phyloP scores from a whole-genome alignment of 2,329 filamentous ascomycete genomes.

The Domatiomyces catenatus region DNA sequence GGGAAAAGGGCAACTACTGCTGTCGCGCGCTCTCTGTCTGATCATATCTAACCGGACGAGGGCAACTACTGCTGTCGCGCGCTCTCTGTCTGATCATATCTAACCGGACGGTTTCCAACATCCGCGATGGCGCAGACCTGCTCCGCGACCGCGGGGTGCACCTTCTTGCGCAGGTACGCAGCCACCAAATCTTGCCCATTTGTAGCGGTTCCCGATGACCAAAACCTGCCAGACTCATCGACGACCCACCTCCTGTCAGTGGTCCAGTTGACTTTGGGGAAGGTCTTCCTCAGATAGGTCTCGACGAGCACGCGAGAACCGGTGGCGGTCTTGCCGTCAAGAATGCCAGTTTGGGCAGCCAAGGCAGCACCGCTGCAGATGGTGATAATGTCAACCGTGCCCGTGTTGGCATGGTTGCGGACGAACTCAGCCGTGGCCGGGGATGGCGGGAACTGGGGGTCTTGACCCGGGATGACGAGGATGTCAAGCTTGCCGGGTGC shows the following conservation, averaged over 20 bases:
- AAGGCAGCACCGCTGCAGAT: constrained; percentile 15
- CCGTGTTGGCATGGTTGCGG: constrained; percentile 19
- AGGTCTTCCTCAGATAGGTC: constrained; percentile 9
- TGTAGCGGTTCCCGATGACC: constrained; percentile 12
- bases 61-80: background rate
- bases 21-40: background rate
- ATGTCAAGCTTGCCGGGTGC: constrained; percentile 24
- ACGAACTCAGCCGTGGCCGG: constrained; percentile 22
- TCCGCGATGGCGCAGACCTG: constrained; percentile 23
- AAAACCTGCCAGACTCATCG: background rate
- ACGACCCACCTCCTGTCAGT: constrained; percentile 16
- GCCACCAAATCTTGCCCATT: constrained; percentile 23
- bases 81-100: constrained; percentile 17
- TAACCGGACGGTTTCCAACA: constrained; percentile 16
- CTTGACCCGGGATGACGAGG: constrained; percentile 25
- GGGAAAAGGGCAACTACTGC: background rate
- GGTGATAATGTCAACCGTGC: constrained; percentile 14
- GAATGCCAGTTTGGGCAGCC: constrained; percentile 11
- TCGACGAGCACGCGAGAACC: constrained; percentile 11
- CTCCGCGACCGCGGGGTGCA: constrained; percentile 20
- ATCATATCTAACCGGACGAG: constrained; percentile 19
- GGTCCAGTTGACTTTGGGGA: constrained; percentile 9
- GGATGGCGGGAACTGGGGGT: constrained; percentile 20
- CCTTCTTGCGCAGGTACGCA: constrained; percentile 19
- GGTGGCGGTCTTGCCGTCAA: constrained; percentile 11